A percentile compares a stretch with the other conserved stretches of the same genome.
Conservation (phyloP, 2,329 filamentous ascomycete species). For the Clarireedia hainanense region DNA sequence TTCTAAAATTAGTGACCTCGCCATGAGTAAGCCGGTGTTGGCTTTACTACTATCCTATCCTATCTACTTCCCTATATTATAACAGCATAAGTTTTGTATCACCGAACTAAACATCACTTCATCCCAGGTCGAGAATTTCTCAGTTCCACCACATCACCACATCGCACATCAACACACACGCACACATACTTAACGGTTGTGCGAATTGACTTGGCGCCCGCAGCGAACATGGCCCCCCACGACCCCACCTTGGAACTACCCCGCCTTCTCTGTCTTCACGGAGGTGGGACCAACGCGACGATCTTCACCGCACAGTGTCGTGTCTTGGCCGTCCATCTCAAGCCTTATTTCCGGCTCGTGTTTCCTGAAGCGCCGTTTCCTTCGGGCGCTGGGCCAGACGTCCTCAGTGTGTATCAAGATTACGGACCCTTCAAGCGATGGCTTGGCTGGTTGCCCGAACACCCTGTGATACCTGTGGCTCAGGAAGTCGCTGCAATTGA, state of each 20-base stretch:
- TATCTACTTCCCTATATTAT: too few relatives aligned
- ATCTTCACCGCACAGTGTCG: slow-evolving; percentile 65
- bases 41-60: too few relatives aligned
- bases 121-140: too few relatives aligned
- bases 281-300: slow-evolving; percentile 64
- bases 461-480: slow-evolving; percentile 32
- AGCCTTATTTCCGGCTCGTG: slow-evolving; percentile 54
- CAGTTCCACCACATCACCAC: too few relatives aligned
- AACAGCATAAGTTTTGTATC: too few relatives aligned
- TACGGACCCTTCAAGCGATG: slow-evolving; percentile 57
- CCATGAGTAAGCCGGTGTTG: too few relatives aligned
- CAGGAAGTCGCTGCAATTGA: slow-evolving; percentile 41
- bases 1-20: too few relatives aligned
- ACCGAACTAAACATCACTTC: too few relatives aligned
- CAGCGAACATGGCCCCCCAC: background rate
- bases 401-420: slow-evolving; percentile 56
- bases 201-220: too few relatives aligned
- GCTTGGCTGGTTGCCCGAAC: slow-evolving; percentile 56
- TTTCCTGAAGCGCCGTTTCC: slow-evolving; percentile 64
- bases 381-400: slow-evolving; percentile 52
- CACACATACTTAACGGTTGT: too few relatives aligned
- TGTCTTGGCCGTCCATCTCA: slow-evolving; percentile 19
- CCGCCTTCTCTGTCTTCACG: slow-evolving; percentile 73
- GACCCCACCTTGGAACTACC: slow-evolving; percentile 32
- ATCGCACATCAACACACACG: too few relatives aligned